Evolutionary conservation across 2,329 filamentous ascomycete species (phyloP).

Genomic region (Moelleriella libera): DNA sequence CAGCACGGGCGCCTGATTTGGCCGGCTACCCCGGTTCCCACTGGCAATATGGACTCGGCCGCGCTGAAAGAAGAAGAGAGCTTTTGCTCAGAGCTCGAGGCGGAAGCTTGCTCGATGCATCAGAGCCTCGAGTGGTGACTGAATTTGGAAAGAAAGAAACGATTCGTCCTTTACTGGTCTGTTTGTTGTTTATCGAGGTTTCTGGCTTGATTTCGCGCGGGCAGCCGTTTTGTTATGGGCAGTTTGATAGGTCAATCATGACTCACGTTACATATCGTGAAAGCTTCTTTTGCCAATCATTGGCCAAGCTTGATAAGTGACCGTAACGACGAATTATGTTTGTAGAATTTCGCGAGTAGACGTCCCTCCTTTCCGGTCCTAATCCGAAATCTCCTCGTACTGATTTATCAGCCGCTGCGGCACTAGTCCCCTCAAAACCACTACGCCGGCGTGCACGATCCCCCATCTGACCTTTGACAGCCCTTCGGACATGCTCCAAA

Average conservation of each 20-base stretch:
- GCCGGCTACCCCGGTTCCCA: neutral
- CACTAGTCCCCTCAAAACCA: constrained; percentile 29
- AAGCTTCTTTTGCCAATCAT: neutral
- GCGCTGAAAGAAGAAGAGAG: neutral
- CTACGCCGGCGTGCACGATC: constrained; percentile 46
- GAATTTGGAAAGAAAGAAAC: neutral
- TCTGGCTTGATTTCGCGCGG: too few species aligned
- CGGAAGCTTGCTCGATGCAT: neutral
- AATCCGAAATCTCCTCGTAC: neutral
- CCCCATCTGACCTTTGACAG: constrained; percentile 45
- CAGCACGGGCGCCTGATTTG: neutral
- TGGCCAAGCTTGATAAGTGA: constrained; percentile 1
- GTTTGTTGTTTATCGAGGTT: too few species aligned
- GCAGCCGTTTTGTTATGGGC: too few species aligned
- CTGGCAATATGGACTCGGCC: neutral
- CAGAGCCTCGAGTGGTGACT: neutral
- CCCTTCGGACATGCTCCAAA: constrained; percentile 38
- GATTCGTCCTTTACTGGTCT: too few species aligned
- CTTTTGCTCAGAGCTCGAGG: neutral
- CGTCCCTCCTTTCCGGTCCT: too few species aligned
- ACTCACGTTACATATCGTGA: neutral
- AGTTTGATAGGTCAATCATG: too few species aligned
- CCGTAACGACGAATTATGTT: too few species aligned
- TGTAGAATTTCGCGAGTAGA: too few species aligned
- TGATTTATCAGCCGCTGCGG: constrained; percentile 12